phyloP scores from a whole-genome alignment of 2,329 filamentous ascomycete species.

The Madurella mycetomatis region DNA sequence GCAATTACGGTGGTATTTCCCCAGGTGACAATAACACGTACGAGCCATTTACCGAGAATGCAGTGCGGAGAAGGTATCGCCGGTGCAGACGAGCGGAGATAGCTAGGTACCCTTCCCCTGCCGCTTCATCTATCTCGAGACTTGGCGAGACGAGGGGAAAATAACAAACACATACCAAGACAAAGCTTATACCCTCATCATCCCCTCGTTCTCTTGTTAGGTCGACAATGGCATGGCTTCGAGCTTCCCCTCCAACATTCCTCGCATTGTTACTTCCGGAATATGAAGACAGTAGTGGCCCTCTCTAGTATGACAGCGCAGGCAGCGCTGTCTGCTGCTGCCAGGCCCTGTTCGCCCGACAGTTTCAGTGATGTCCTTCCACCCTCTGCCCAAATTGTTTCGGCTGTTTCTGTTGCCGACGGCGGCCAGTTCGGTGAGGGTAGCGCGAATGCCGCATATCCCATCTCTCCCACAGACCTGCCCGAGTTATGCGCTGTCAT shows the following conservation, averaged over 20 bases:
- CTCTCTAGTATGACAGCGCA: background rate
- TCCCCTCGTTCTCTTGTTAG: no score
- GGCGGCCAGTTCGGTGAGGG: slow-evolving; percentile 36
- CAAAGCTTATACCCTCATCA: no score
- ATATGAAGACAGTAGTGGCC: background rate
- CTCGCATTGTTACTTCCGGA: no score
- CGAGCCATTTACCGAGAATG: background rate
- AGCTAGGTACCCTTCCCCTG: background rate
- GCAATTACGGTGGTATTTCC: background rate
- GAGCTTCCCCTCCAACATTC: no score
- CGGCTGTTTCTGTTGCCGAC: slow-evolving; percentile 3
- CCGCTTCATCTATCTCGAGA: background rate
- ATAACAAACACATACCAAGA: background rate
- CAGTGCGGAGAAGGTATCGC: background rate
- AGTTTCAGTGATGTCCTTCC: slow-evolving; percentile 4
- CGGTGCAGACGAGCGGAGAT: background rate
- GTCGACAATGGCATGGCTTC: no score
- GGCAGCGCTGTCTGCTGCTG: background rate
- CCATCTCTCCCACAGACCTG: slow-evolving; percentile 33
- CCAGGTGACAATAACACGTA: background rate
- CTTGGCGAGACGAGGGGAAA: background rate
- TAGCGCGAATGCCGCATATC: slow-evolving; percentile 30
- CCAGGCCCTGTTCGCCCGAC: background rate
- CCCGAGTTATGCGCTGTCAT: slow-evolving; percentile 37
- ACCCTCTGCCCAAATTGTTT: slow-evolving; percentile 4